Evolutionary conservation across 2,329 filamentous ascomycete species (phyloP).

Genomic region (Mycosphaerella arachidis): DNA sequence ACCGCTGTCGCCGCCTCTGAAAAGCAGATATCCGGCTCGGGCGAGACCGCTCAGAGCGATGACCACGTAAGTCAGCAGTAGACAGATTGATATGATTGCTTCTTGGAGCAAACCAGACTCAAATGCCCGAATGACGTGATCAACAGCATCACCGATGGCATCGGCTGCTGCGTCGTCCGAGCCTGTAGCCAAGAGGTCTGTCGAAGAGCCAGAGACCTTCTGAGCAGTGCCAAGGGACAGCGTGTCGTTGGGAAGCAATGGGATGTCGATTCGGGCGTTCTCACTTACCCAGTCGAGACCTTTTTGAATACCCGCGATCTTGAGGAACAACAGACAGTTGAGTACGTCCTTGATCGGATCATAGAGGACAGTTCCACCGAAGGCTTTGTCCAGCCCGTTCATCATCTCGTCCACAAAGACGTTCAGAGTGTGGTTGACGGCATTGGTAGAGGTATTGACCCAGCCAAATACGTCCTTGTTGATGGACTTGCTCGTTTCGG

Average conservation of each 20-base stretch:
- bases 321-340: constrained; percentile 81
- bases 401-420: constrained; percentile 74
- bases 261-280: constrained; percentile 77
- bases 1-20: constrained; percentile 41
- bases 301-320: constrained; percentile 77
- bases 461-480: constrained; percentile 83
- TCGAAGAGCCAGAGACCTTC: constrained; percentile 52
- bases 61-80: constrained; percentile 73
- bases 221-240: constrained; percentile 74
- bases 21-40: constrained; percentile 60
- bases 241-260: constrained; percentile 69
- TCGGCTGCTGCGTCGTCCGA: constrained; percentile 70
- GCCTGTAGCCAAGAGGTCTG: constrained; percentile 67
- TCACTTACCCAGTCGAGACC: constrained; percentile 93
- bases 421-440: constrained; percentile 82
- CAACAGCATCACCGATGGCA: constrained; percentile 73
- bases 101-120: constrained; percentile 66
- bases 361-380: constrained; percentile 76
- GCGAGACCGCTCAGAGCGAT: constrained; percentile 70
- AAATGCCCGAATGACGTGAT: constrained; percentile 64
- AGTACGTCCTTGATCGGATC: constrained; percentile 74
- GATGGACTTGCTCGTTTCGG: constrained; percentile 61
- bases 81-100: constrained; percentile 69
- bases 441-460: constrained; percentile 75
- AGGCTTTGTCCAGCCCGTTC: constrained; percentile 67